Evolutionary conservation across 208 protist species (phyloP), one percentile per base, ranked within the genome.

Genomic region (Jaenimonas drosophilae): DNA sequence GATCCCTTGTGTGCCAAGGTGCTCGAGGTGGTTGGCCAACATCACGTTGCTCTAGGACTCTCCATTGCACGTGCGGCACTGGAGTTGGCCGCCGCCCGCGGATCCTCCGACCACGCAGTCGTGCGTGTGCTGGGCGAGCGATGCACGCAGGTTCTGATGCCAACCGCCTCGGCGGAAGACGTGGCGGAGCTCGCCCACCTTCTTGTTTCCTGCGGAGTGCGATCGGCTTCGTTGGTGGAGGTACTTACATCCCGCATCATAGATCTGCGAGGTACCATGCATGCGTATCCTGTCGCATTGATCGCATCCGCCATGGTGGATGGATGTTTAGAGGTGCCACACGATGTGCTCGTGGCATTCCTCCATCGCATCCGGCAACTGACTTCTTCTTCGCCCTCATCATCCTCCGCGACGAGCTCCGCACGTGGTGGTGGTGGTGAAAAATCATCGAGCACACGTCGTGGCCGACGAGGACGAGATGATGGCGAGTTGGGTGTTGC

Each of bases 151-250:
- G 20, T 30, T 2, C 54, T 88, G 27, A 59, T 91, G 46, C 74
- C 70, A 16, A 54, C 47, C 9, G 67, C 70, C 43, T 40, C 54
- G 4, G 53, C 60, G 2, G 36, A 44, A 3, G 69, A 74, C 42
- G 53, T 86, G 36, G 72, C 65, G 16, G 64, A 70, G 7, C 38
- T 88, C 12, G 54, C 59, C 41, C 70, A 39, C 29, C 59, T 79
- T 12, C 71, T 91, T 24, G 51, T 88, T 31, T 50, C 44, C 12
- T 91, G 83, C 38, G 72, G 77, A 9, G 66, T 88, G 39, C 71
- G 77, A 16, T 76, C 76, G 12, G 37, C 59, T 0, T 49, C 53
- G 14, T 49, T 91, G 24, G 60, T 91, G 38, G 49, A 42, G 19
- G 68, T 52, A 0, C 44, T 67, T 7, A 57, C 53, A 23, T 26